These are phyloP conservation scores for Claviceps purpurea DNA, from an alignment of 2,329 filamentous ascomycete species.

Conservation along the genomic window DNA sequence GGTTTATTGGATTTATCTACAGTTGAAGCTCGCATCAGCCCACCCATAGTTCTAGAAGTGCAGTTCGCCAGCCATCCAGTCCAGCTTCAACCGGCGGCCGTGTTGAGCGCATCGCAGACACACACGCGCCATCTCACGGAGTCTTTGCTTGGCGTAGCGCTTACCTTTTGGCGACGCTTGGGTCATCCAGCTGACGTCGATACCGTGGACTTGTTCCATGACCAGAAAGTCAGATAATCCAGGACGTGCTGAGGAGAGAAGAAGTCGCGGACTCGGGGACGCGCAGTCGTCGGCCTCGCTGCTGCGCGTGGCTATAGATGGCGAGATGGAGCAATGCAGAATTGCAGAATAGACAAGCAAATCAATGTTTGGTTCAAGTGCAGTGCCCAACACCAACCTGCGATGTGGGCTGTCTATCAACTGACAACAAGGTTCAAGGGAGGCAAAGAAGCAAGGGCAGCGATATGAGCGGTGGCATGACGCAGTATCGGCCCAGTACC, in stretches of 20 bases:
- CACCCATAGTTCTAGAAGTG: background rate
- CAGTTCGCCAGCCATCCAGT: background rate
- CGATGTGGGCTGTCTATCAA: too few species aligned
- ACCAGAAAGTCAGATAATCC: constrained; percentile 8
- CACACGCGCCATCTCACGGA: background rate
- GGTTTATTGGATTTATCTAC: constrained; percentile 20
- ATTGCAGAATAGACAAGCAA: too few species aligned
- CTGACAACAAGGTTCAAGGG: too few species aligned
- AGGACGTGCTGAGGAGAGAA: constrained; percentile 1
- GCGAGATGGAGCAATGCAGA: too few species aligned
- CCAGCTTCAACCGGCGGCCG: background rate
- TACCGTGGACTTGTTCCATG: constrained; percentile 71
- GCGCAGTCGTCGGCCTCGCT: background rate
- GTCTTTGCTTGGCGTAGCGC: background rate
- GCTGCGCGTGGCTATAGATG: background rate
- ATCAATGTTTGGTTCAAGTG: too few species aligned
- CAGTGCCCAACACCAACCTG: too few species aligned
- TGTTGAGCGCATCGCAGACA: background rate
- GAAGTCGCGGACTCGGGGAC: background rate
- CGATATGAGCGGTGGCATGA: too few species aligned
- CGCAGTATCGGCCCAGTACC: too few species aligned
- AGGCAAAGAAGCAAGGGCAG: too few species aligned
- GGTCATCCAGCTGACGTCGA: constrained; percentile 83
- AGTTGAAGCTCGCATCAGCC: background rate
- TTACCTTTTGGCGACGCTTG: constrained; percentile 72